Conservation (phyloP, 805 yeast genomes). For the Saccharomycopsis guyanensis region DNA sequence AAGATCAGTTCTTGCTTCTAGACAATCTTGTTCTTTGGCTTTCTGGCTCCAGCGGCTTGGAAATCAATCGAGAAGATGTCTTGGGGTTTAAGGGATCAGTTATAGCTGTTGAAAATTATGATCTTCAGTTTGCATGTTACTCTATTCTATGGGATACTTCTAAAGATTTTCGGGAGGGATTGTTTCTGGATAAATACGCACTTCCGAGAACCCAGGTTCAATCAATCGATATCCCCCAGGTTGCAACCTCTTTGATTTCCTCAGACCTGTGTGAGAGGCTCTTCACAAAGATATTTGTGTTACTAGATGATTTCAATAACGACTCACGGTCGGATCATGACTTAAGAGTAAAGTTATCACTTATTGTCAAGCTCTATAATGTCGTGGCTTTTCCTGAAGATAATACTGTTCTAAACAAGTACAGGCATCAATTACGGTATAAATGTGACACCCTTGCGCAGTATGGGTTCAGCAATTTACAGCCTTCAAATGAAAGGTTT, state of each 20-base stretch:
- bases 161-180: not conserved
- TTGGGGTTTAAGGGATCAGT: not conserved
- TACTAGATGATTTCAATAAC: not conserved
- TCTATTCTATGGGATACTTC: not conserved
- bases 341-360: not conserved
- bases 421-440: not conserved
- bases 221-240: not conserved
- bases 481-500: too few relatives aligned
- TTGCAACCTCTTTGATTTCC: too few relatives aligned
- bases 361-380: not conserved
- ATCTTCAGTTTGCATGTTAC: not conserved
- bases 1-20: not conserved
- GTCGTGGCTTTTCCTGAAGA: not conserved
- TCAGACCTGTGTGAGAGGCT: too few relatives aligned
- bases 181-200: too few relatives aligned
- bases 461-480: too few relatives aligned
- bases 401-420: not conserved
- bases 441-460: not conserved
- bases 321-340: not conserved
- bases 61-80: not conserved
- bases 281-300: not conserved
- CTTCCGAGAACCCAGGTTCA: not conserved
- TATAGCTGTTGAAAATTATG: not conserved
- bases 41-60: not conserved
- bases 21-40: constrained; percentile 4